A percentile compares a stretch with the other conserved stretches of the same genome.
Evolutionary conservation across 768 basidiomycete species (phyloP).

Genomic region (Fomitopsis pulvina): DNA sequence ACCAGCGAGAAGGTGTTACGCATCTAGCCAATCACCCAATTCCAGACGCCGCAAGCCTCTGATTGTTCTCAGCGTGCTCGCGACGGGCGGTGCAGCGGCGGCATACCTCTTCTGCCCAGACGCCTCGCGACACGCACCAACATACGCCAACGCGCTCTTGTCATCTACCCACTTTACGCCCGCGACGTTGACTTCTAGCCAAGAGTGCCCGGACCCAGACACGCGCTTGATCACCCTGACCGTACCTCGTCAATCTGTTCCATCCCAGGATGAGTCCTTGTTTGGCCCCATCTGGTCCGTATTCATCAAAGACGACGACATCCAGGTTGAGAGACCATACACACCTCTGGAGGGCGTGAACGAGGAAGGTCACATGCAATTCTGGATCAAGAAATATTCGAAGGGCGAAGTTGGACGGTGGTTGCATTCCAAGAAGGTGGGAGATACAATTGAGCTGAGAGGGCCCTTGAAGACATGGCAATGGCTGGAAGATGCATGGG

Average conservation of each 20-base stretch:
- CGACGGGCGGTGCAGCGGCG: constrained; percentile 29
- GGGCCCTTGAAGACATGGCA: constrained; percentile 69
- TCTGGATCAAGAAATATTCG: constrained; percentile 80
- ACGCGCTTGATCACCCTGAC: constrained; percentile 61
- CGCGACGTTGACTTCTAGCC: constrained; percentile 48
- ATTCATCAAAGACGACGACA: constrained; percentile 81
- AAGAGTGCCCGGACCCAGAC: constrained; percentile 41
- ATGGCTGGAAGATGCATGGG: constrained; percentile 55
- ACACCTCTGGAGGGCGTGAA: constrained; percentile 75
- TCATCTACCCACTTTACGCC: constrained; percentile 42
- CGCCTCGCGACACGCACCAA: constrained; percentile 38
- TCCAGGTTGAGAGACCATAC: constrained; percentile 83
- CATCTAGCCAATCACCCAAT: no score
- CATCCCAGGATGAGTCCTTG: constrained; percentile 7
- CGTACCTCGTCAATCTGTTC: constrained; percentile 35
- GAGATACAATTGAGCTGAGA: constrained; percentile 68
- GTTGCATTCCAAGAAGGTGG: constrained; percentile 64
- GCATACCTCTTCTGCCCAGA: constrained; percentile 50
- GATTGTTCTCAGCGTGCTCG: neutral
- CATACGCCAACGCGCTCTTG: constrained; percentile 21
- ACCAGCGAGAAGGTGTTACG: no score
- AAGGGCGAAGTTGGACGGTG: constrained; percentile 79
- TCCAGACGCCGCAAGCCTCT: no score
- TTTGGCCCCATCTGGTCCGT: constrained; percentile 60
- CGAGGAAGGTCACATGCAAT: constrained; percentile 54